Evolutionary conservation across 2,329 filamentous ascomycete genomes (phyloP).

Genomic region (Boeremia lycopersici): DNA sequence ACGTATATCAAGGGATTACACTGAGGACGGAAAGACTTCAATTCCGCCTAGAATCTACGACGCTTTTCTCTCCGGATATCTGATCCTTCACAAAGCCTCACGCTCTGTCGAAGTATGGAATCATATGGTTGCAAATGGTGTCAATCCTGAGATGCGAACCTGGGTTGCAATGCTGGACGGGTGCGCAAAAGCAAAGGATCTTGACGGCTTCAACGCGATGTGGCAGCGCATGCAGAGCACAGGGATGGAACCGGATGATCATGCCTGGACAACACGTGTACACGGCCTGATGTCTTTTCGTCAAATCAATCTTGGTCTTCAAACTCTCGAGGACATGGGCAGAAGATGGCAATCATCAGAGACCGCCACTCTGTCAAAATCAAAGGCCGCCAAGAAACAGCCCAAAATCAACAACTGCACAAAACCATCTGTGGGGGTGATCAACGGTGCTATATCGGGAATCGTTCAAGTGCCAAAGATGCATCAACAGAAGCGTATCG

Average conservation of each 20-base stretch:
- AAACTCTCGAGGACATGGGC: slow-evolving; percentile 70
- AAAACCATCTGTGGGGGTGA: slow-evolving; percentile 65
- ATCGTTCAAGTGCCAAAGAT: slow-evolving; percentile 54
- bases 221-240: slow-evolving; percentile 69
- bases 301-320: slow-evolving; percentile 62
- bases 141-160: slow-evolving; percentile 66
- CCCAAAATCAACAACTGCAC: slow-evolving; percentile 51
- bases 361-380: slow-evolving; percentile 15
- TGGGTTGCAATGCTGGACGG: slow-evolving; percentile 78
- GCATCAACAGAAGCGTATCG: slow-evolving; percentile 49
- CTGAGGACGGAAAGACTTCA: slow-evolving; percentile 8
- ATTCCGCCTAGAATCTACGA: slow-evolving; percentile 49
- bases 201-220: slow-evolving; percentile 65
- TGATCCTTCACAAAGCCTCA: slow-evolving; percentile 50
- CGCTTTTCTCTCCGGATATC: slow-evolving; percentile 55
- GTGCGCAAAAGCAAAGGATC: slow-evolving; percentile 65
- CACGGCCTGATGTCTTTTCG: slow-evolving; percentile 66
- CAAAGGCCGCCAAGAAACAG: slow-evolving; percentile 9
- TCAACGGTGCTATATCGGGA: slow-evolving; percentile 74
- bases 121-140: slow-evolving; percentile 58
- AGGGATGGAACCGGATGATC: slow-evolving; percentile 65
- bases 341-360: slow-evolving; percentile 59
- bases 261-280: slow-evolving; percentile 74
- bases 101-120: slow-evolving; percentile 63
- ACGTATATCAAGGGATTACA: slow-evolving; percentile 28